Evolutionary conservation across 2,329 filamentous ascomycete genomes (phyloP), one percentile per base, ranked within the genome.

Genomic region (Diaporthe ilicicola): DNA sequence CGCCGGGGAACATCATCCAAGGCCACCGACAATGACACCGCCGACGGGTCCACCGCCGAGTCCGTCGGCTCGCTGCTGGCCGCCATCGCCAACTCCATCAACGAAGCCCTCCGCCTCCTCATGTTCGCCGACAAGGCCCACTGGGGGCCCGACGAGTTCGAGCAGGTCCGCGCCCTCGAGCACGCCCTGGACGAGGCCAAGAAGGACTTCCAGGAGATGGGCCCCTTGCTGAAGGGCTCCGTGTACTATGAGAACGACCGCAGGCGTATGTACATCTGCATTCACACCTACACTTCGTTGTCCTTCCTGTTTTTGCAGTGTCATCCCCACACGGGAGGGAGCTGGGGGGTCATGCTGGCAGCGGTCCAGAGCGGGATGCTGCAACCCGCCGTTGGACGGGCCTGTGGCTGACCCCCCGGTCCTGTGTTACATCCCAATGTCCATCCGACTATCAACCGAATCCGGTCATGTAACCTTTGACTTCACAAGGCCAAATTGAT

Each of bases 111-210:
- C 75, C 87, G 86, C 76, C 85, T 86, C 74, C 81, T 90, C 76
- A 83, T 83, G 80, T 84, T 88, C 74, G 84, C 87, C 75, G 88
- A 90, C 78, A 89, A 89, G 79, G 83, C 84, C 54, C 84, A 86
- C 73, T 90, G 88, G 88, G 86, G 85, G 0, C 81, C 83, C 27
- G 87, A 89, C 82, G 88, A 90, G 81, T 85, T 88, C 76, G 88
- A 90, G 76, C 88, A 90, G 80, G 78, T 86, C 70, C 85, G 84
- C 70, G 84, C 86, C 61, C 81, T 90, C 67, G 85, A 89, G 75
- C 81, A 83, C 44, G 82, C 84, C n/a, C 82, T 90, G 65, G 87
- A 89, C 76, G 87, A 89, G 74, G 88, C 88, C 69, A 88, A 86
- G 79, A 85, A 84, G 77, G 88, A 90, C 79, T 90, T 90, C 74